These are phyloP conservation scores for Colletotrichum tropicicola DNA, from an alignment of 2,329 filamentous ascomycete species.

Conservation along the genomic window DNA sequence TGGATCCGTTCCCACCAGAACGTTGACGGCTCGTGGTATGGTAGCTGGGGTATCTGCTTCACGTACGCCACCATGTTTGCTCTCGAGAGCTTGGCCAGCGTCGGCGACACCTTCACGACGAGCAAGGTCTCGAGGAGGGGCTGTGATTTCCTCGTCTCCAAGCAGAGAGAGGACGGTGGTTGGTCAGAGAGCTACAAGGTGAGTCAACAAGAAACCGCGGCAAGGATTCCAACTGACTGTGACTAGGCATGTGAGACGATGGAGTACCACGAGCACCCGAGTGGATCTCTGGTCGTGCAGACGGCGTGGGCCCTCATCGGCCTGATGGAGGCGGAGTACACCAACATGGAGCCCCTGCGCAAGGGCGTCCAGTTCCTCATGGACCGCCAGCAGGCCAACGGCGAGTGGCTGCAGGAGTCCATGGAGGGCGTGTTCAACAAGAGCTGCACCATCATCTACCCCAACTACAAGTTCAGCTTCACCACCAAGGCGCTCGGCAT, in stretches of 20 bases:
- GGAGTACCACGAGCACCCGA: conserved; percentile 77
- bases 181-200: conserved; percentile 95
- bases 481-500: conserved; percentile 93
- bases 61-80: conserved; percentile 98
- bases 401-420: conserved; percentile 93
- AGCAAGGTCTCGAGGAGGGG: conserved; percentile 76
- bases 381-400: conserved; percentile 84
- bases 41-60: conserved; percentile 97
- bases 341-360: conserved; percentile 75
- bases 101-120: conserved; percentile 83
- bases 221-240: background rate
- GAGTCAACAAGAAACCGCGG: no score
- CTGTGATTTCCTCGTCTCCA: conserved; percentile 86
- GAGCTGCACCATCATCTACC: conserved; percentile 98
- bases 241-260: conserved; percentile 77
- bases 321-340: conserved; percentile 84
- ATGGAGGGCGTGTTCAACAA: conserved; percentile 99
- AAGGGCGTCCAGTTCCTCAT: conserved; percentile 84
- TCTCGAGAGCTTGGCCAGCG: conserved; percentile 82
- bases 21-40: conserved; percentile 94
- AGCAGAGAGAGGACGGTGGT: conserved; percentile 88
- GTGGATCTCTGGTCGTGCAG: conserved; percentile 88
- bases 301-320: conserved; percentile 91
- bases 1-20: conserved; percentile 87
- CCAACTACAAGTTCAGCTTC: conserved; percentile 98